phyloP scores from a whole-genome alignment of 345 rosid species.

The Brassica cretica region DNA sequence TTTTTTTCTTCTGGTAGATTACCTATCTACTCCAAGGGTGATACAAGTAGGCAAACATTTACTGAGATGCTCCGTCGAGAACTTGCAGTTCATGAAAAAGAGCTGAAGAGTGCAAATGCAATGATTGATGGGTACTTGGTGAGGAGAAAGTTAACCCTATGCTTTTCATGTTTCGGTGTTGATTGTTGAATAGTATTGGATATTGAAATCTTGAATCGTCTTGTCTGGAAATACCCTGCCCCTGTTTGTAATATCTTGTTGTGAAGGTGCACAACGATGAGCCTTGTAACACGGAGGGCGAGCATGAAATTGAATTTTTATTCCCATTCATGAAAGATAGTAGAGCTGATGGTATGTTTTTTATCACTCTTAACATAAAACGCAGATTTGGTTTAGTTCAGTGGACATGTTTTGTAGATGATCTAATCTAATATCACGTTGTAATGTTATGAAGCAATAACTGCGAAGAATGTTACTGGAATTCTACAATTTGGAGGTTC shows the following conservation, averaged over 20 bases:
- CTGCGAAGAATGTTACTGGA: conserved; percentile 60
- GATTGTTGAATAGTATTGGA: neutral
- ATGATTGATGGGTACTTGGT: conserved; percentile 85
- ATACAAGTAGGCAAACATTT: conserved; percentile 44
- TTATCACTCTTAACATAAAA: neutral
- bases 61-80: conserved; percentile 60
- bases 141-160: conserved; percentile 25
- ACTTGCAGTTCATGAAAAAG: conserved; percentile 61
- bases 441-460: conserved; percentile 53
- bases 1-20: conserved; percentile 41
- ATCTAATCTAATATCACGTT: conserved; percentile 33
- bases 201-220: too few species aligned
- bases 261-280: conserved; percentile 62
- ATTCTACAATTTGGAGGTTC: conserved; percentile 66
- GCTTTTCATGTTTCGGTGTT: neutral
- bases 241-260: neutral
- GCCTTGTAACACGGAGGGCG: conserved; percentile 52
- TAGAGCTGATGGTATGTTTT: conserved; percentile 52
- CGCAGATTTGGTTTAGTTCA: neutral
- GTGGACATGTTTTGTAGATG: neutral
- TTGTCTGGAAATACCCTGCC: too few species aligned
- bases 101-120: conserved; percentile 67
- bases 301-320: conserved; percentile 77
- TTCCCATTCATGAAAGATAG: conserved; percentile 67
- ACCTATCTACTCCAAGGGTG: conserved; percentile 52